Base-by-base conservation (phyloP, 2,329 filamentous ascomycete genomes). In the Chaetomiaceae sp. region DNA sequence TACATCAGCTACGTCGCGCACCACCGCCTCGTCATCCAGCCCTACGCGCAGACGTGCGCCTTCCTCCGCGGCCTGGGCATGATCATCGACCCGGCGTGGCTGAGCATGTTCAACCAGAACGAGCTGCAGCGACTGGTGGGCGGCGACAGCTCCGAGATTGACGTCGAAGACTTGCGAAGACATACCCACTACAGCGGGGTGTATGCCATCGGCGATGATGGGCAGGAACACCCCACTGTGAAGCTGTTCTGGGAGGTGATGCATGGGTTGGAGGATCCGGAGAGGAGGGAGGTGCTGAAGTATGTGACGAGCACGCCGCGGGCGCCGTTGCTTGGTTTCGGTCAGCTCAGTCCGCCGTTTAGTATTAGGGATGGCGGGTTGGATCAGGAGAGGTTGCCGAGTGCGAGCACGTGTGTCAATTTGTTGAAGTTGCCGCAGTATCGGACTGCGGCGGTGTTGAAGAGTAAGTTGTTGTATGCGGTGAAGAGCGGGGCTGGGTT, bases 81-180 rank as follows among this genome's bases (percentile, higher is more conserved):
- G 59, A 95, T 99, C 66, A 94, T 99, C 60, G 87, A 91, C 54
- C 91, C 92, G 0, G 83, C 83, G 3, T 99, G 94, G 94, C 80
- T 99, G 4, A 91, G 87, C 64, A 97, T 99, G 94, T 99, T 99
- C 76, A 99, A 99, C 69, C 92, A 96, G 68, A 83, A 83, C 3
- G 94, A 99, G 69, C 80, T 99, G 4, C 94, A 97, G 71, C 94
- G 89, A 1, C 84, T 99, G 6, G 88, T 99, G 15, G 89, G 91
- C 49, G 94, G 94, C 39, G 91, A 95, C 63, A 86, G 84, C 25
- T 85, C 85, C 9, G 85, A 89, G 57, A 95, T 99, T 54, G 87
- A 96, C 64, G 80, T 99, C 33, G 83, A 87, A 25, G 94, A 99
- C 68, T 78, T 97, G 37, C 83, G 91, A 22, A 77, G 77, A 50